Base-by-base conservation (phyloP, 345 rosid species). In the Theobroma cacao region DNA sequence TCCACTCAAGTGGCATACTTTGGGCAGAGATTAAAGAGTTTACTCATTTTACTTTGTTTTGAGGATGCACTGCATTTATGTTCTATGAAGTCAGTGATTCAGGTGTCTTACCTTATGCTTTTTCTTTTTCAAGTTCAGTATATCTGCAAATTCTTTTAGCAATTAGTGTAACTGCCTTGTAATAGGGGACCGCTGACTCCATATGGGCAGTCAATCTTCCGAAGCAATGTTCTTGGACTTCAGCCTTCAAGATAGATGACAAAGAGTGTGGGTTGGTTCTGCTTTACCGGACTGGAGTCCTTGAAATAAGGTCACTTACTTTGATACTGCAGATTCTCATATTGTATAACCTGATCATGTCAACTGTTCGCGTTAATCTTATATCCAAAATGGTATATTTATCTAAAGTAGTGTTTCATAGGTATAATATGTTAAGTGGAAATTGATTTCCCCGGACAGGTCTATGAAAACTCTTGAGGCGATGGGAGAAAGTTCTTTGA, bases 181-280 rank as follows among this genome's bases (percentile, higher is more conserved):
- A 82, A 82, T 79, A 91, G 98, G 93, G 90, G 71, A 77, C 85
- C 58, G 71, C 61, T 65, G 85, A 86, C 75, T 82, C 89, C 77
- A 75, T 82, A 74, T 61, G 30, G 76, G 86, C 86, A 82, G 86
- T 90, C 74, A 87, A 82, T 76, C 90, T 87, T 76, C 81, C 72
- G 72, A 88, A 89, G 62, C 88, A 87, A 64, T 93, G 98, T 79
- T 88, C 95, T 84, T 94, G 97, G 98, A 85, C 89, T 78, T 78
- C 95, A 79, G 86, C 74, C 75, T 84, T 92, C 48, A 84, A 83
- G 80, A 92, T 83, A 79, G 86, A 84, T 78, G 88, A 77, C 73
- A 83, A 82, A 63, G 86, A 79, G 75, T 80, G 84, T 65, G 93
- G 94, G 75, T 83, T 93, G 76, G 83, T 91, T 73, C 75, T 88